These are phyloP conservation scores for Beverwykella pulmonaria DNA, from an alignment of 495 filamentous ascomycete species.

Conservation along the genomic window DNA sequence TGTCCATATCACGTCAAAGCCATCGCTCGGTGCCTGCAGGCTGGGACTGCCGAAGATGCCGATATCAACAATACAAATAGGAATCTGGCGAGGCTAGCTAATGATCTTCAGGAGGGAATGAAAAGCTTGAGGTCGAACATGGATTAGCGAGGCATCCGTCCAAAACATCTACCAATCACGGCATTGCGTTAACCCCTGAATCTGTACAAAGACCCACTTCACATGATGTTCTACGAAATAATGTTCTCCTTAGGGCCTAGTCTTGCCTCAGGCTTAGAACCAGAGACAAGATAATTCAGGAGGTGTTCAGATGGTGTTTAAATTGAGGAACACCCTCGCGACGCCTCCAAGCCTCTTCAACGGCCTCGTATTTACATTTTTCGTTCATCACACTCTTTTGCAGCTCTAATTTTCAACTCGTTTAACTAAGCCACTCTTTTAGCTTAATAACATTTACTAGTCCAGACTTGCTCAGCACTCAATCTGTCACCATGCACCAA, in stretches of 20 bases:
- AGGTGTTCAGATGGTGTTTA: neutral
- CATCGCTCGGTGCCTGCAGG: too few relatives aligned
- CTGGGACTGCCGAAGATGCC: too few relatives aligned
- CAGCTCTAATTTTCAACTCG: neutral
- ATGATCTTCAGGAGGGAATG: neutral
- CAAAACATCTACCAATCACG: too few relatives aligned
- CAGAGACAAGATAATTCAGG: too few relatives aligned
- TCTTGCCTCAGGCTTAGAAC: neutral
- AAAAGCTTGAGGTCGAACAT: neutral
- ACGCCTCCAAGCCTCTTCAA: neutral
- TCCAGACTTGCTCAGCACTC: neutral
- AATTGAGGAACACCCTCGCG: neutral
- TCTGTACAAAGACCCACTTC: neutral
- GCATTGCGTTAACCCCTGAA: neutral
- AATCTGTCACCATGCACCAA: slow-evolving; percentile 7
- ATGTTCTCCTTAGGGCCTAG: neutral
- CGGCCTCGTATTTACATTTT: neutral
- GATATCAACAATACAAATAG: too few relatives aligned
- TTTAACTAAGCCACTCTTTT: neutral
- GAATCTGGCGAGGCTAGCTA: too few relatives aligned
- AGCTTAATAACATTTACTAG: too few relatives aligned
- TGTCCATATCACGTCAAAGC: too few relatives aligned
- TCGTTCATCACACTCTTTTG: slow-evolving; percentile 9
- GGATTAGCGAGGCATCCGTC: too few relatives aligned
- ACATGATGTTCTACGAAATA: neutral